Base-by-base conservation (phyloP, 257 asterid genomes). In the Plantago ovata region DNA sequence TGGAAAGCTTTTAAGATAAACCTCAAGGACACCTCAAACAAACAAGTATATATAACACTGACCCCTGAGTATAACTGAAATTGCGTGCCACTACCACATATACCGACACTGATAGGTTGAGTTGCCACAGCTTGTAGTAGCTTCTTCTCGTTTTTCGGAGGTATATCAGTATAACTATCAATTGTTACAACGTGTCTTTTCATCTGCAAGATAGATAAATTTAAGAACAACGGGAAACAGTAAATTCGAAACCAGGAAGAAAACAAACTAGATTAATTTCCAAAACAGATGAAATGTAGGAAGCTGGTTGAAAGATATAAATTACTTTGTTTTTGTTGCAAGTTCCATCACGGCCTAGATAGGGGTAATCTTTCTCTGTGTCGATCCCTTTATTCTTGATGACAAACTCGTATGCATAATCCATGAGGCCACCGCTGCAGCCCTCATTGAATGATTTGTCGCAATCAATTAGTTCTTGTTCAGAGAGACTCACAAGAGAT, bases 391-490 rank as follows among this genome's bases (percentile, higher is more conserved):
- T 62, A 32, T 93, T 93, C 56, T 82, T 84, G 5, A 71, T 60
- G 19, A 93, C 78, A 69, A 93, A 93, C 54, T 80, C 71, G 40
- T 59, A 93, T 0, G 96, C 81, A 46, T 82, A 82, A 66, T 89
- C 98, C 98, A 93, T 93, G 53, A 93, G 89, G 38, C 98, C 98
- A 41, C 98, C 98, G 0, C 71, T 84, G 60, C 98, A 93, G 10
- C 98, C 98, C 6, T 61, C 75, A 42, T 93, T 89, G 45, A 76
- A 93, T 16, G 91, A 72, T 62, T 58, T 84, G 74, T 93, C 98
- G 9, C 98, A 93, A 33, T 93, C 97, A 5, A 93, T 77, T 23
- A 93, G 78, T 72, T 93, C 98, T 71, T 93, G 98, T 66, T 93
- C 98, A 3, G 98, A 93, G 28, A 93, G 77, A 69, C 98, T 93